Evolutionary conservation across 257 asterid genomes (phyloP), one percentile per base, ranked within the genome.

Genomic region (Rhazya stricta): DNA sequence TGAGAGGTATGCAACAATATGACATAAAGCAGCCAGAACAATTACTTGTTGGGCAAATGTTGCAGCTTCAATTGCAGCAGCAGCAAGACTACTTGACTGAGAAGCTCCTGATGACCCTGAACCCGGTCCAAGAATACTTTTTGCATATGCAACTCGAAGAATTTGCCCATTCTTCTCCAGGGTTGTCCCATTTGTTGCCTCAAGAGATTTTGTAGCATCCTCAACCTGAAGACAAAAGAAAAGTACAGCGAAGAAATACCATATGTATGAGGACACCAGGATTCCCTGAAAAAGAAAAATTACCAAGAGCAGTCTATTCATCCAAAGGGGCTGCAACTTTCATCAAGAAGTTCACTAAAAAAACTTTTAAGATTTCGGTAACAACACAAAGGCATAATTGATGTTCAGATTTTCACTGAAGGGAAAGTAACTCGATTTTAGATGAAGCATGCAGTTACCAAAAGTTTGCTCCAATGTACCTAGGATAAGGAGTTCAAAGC

Each of bases 1-100:
- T 29, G 67, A 51, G n/a, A 19, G 34, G 1, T 11, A 46, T 42
- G 61, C 56, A 56, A 65, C 45, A 25, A 30, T 72, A 53, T 21
- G 30, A 68, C 13, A 74, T 56, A 77, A 68, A 83, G 21, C 58
- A 80, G 76, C 69, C 29, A 77, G 81, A 51, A 60, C 78, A 73
- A 75, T 70, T 77, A 93, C 99, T 94, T 94, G 99, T 87, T 94
- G 99, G 57, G 99, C 93, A 87, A 94, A 94, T 30, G 99, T 84
- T 79, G 99, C 98, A 15, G 99, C 99, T 88, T 92, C 99, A 86
- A 94, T 94, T 53, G 99, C 99, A 80, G 99, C 99, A 81, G 99
- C 97, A 76, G 99, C 99, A 80, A 94, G 93, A 81, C 96, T 87
- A 77, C 97, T 94, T 39, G 99, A 90, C 82, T 94, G 97, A 74